phyloP scores from a whole-genome alignment of 441 rosid species.

The Melastoma candidum region DNA sequence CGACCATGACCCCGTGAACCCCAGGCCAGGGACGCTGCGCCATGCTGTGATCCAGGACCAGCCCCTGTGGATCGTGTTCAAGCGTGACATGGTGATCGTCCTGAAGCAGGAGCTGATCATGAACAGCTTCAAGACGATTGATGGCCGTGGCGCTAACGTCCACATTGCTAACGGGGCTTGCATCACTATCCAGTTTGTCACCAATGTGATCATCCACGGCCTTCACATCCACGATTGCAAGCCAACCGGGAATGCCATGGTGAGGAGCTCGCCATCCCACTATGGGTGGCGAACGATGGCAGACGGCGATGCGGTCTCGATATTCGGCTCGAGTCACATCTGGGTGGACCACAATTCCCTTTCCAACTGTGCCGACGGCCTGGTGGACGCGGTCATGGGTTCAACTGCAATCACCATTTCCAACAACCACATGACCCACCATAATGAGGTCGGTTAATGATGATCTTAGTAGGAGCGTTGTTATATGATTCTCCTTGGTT shows the following conservation, averaged over 20 bases:
- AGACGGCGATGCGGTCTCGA: conserved; percentile 16
- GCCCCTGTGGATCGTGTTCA: conserved; percentile 22
- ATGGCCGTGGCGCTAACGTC: conserved; percentile 17
- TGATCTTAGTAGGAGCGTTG: not conserved
- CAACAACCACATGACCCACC: conserved; percentile 20
- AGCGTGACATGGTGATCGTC: conserved; percentile 21
- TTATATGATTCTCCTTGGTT: no score
- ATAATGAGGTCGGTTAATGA: conserved; percentile 15
- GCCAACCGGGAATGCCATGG: conserved; percentile 20
- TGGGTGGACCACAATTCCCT: conserved; percentile 21
- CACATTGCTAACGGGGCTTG: conserved; percentile 18
- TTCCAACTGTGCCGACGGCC: conserved; percentile 19
- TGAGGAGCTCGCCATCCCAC: conserved; percentile 19
- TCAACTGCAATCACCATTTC: conserved; percentile 21
- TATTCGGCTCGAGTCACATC: conserved; percentile 18
- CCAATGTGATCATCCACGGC: conserved; percentile 18
- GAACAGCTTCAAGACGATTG: conserved; percentile 23
- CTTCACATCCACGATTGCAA: conserved; percentile 22
- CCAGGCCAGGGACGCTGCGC: conserved; percentile 19
- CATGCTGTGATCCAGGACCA: conserved; percentile 18
- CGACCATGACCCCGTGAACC: conserved; percentile 18
- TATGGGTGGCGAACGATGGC: conserved; percentile 20
- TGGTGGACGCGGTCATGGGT: conserved; percentile 20
- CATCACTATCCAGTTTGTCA: conserved; percentile 18
- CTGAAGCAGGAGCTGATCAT: conserved; percentile 19